Evolutionary conservation across 2,329 filamentous ascomycete genomes (phyloP), one percentile per base, ranked within the genome.

Genomic region (Colletotrichum sp.): DNA sequence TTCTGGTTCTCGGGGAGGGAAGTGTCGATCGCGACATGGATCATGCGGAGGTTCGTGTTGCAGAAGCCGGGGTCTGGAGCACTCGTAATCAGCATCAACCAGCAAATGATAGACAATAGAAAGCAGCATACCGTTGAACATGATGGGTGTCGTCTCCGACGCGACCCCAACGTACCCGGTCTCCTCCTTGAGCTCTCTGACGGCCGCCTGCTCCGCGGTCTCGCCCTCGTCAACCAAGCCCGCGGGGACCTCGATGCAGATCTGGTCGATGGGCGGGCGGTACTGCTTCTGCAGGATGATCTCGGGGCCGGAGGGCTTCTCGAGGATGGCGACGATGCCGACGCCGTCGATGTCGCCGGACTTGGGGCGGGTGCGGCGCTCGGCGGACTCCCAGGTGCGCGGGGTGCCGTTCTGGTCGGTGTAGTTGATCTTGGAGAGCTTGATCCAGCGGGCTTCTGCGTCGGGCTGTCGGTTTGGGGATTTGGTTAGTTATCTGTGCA

Each of bases 11-110:
- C 92, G 0, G 93, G 90, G 2, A 92, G 86, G 6, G 86, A 88
- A 88, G 94, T 91, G 83, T 96, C 94, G 77, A 96, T 91, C 2
- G 87, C 90, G 57, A 96, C 91, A 81, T 96, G 94, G 16, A 96
- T 92, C 89, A 94, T 93, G 71, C 89, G 88, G 57, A 93, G 84
- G 79, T 93, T 94, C 7, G 92, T 93, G 81, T 92, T 93, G 83
- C 91, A 93, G 82, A 93, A 92, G 13, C 91, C 91, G 6, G 91
- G 91, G 81, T 93, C 89, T 88, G 73, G 14, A 16, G 36, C 9
- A 7, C 7, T 36, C 14, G 36, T 14, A 3, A 16, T 70, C 26
- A 55, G 61, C n/a, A n/a, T 39, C 52, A 28, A n/a, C 0, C 0
- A 30, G 14, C 64, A 55, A 1, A 36, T 18, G 0, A 5, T 12